A percentile compares a stretch with the other conserved stretches of the same genome.
Conservation (phyloP, 2,329 filamentous ascomycete species). For the Fusarium nygamai region DNA sequence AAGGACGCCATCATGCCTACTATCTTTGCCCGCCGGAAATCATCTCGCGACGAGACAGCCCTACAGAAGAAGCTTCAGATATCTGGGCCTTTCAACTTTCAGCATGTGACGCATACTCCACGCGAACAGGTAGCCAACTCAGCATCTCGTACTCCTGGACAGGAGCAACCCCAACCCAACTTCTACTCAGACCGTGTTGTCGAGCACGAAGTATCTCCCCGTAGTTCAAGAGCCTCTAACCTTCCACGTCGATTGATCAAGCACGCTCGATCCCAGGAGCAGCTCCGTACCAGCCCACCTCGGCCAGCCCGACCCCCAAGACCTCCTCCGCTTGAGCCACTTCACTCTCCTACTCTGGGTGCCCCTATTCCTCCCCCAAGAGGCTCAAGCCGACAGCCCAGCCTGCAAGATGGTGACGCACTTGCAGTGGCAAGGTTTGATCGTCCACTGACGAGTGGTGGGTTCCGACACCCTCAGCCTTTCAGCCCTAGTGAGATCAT, state of each 20-base stretch:
- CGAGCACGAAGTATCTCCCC: slow-evolving; percentile 26
- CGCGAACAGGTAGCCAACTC: slow-evolving; percentile 58
- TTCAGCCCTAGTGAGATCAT: slow-evolving; percentile 46
- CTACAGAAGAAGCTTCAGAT: slow-evolving; percentile 60
- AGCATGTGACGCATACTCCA: slow-evolving; percentile 69
- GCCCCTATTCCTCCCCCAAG: slow-evolving; percentile 60
- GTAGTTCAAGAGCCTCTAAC: slow-evolving; percentile 36
- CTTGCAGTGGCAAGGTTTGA: slow-evolving; percentile 50
- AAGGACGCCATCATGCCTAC: slow-evolving; percentile 61
- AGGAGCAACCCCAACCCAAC: slow-evolving; percentile 58
- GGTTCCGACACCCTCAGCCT: slow-evolving; percentile 57
- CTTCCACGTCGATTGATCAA: slow-evolving; percentile 52
- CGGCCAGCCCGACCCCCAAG: slow-evolving; percentile 59
- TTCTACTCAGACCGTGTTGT: slow-evolving; percentile 50
- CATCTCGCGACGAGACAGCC: slow-evolving; percentile 47
- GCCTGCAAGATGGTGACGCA: slow-evolving; percentile 56
- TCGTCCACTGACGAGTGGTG: slow-evolving; percentile 56
- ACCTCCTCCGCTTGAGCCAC: slow-evolving; percentile 38
- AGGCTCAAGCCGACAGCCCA: slow-evolving; percentile 64
- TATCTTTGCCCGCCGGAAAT: slow-evolving; percentile 62
- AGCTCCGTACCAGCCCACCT: slow-evolving; percentile 58
- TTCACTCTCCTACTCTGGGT: slow-evolving; percentile 46
- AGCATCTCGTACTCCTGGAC: slow-evolving; percentile 49
- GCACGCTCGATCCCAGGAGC: slow-evolving; percentile 60
- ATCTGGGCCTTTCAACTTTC: slow-evolving; percentile 73